phyloP scores from a whole-genome alignment of 1,284 basidiomycete species.

The Ustilago trichophora region DNA sequence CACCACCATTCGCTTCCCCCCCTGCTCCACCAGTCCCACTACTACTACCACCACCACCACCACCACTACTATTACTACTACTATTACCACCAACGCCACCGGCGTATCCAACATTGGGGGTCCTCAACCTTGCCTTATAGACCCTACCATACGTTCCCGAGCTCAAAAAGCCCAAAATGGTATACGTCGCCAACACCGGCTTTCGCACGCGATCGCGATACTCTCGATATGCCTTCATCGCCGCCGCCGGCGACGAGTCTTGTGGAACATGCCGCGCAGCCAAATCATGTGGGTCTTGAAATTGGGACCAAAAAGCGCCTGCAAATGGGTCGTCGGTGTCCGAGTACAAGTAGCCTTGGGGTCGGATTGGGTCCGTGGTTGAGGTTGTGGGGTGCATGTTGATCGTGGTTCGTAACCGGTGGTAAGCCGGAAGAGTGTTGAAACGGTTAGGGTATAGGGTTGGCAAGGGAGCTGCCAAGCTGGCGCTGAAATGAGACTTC shows the following conservation, averaged over 20 bases:
- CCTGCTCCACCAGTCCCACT: too few relatives aligned
- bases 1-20: too few relatives aligned
- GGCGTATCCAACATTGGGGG: neutral
- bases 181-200: slow-evolving; percentile 71
- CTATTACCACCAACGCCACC: neutral
- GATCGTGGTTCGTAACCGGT: too few relatives aligned
- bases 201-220: slow-evolving; percentile 50
- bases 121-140: slow-evolving; percentile 82
- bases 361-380: too few relatives aligned
- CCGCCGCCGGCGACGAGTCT: slow-evolving; percentile 32
- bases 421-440: too few relatives aligned
- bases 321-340: slow-evolving; percentile 31
- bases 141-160: slow-evolving; percentile 97
- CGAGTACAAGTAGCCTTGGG: slow-evolving; percentile 28
- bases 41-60: too few relatives aligned
- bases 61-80: too few relatives aligned
- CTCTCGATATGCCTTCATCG: slow-evolving; percentile 62
- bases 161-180: slow-evolving; percentile 94
- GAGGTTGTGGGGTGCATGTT: too few relatives aligned
- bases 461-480: too few relatives aligned
- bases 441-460: too few relatives aligned
- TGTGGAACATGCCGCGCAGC: slow-evolving; percentile 32
- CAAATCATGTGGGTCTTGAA: slow-evolving; percentile 32
- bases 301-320: slow-evolving; percentile 41
- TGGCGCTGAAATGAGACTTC: too few relatives aligned